Evolutionary conservation across 768 basidiomycete genomes (phyloP), one percentile per base, ranked within the genome.

Genomic region (Rhodotorula toruloides): DNA sequence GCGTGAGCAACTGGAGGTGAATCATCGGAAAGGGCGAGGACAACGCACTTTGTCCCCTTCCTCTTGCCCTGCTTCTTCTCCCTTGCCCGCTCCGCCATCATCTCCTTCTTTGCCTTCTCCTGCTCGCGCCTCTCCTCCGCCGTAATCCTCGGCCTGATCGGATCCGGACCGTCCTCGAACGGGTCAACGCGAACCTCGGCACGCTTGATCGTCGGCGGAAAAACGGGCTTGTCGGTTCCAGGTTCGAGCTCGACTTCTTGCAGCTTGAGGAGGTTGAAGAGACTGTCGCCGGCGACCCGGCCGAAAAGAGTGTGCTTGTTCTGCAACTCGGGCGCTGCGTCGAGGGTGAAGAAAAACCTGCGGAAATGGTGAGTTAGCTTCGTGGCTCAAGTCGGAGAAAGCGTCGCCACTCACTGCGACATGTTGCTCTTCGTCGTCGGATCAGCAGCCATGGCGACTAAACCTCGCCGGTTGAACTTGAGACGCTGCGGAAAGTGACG

Each of bases 231-330:
- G 72, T 86, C 88, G 48, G 81, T 81, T 72, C 83, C 87, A 43
- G 91, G 80, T 77, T 91, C 89, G 80, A 89, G 83, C 54, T 74
- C 71, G 32, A 63, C 42, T 4, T 73, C 65, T 49, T 49, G 44
- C 27, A 48, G 27, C 50, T 68, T 61, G 57, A 70, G 82, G 86
- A 73, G 77, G 90, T 91, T 94, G 79, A 87, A 94, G 47, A 94
- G 79, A 0, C 50, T 48, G 58, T 72, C 67, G 21, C 78, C 78
- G 5, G 73, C 68, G 31, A 80, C 75, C 53, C 90, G 83, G n/a
- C 93, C 94, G 68, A 97, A 99, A 14, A 97, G 77, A 0, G 96
- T 98, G 74, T 97, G 89, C 76, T 93, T 96, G 49, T 89, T 90
- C 55, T 97, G 88, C 17, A 99, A 79, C 77, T 93, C 93, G 61